phyloP scores from a whole-genome alignment of 192 early-diverging fungal species.

The Anaeromyces robustus region DNA sequence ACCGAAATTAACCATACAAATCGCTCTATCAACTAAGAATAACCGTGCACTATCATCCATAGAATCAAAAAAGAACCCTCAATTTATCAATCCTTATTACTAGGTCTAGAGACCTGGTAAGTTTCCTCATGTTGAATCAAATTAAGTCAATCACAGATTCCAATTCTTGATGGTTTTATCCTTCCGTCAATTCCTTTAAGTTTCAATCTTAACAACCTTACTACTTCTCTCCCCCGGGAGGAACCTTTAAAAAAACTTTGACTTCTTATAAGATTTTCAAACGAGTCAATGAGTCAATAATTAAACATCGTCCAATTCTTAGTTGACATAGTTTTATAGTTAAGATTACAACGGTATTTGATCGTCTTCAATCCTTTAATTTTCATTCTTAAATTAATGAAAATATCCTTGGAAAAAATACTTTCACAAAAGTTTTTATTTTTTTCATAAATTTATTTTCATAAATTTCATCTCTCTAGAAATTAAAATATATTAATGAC shows the following conservation, averaged over 20 bases:
- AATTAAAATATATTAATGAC: conserved; percentile 67
- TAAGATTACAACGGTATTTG: conserved; percentile 72
- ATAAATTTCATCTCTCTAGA: conserved; percentile 79
- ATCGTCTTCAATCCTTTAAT: conserved; percentile 69
- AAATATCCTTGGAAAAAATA: conserved; percentile 59
- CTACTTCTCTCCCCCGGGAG: conserved; percentile 64
- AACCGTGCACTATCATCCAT: conserved; percentile 27
- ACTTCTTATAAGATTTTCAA: conserved; percentile 52
- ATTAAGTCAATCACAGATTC: too few relatives aligned
- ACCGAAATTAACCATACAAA: conserved; percentile 73
- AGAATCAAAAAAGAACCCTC: conserved; percentile 32
- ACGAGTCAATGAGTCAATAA: conserved; percentile 22
- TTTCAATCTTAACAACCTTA: too few relatives aligned
- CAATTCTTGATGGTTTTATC: too few relatives aligned
- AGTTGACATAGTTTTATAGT: conserved; percentile 73
- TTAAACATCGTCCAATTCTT: conserved; percentile 45
- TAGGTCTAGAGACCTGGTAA: too few relatives aligned
- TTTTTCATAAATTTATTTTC: conserved; percentile 67
- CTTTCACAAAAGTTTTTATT: conserved; percentile 67
- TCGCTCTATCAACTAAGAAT: conserved; percentile 42
- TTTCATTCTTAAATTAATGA: conserved; percentile 61
- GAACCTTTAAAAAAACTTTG: conserved; percentile 68
- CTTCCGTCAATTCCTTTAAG: too few relatives aligned
- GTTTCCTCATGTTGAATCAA: too few relatives aligned
- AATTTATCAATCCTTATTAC: conserved; percentile 44